These are phyloP conservation scores for Penicillium sp. DNA, from an alignment of 2,329 filamentous ascomycete species.

Conservation along the genomic window DNA sequence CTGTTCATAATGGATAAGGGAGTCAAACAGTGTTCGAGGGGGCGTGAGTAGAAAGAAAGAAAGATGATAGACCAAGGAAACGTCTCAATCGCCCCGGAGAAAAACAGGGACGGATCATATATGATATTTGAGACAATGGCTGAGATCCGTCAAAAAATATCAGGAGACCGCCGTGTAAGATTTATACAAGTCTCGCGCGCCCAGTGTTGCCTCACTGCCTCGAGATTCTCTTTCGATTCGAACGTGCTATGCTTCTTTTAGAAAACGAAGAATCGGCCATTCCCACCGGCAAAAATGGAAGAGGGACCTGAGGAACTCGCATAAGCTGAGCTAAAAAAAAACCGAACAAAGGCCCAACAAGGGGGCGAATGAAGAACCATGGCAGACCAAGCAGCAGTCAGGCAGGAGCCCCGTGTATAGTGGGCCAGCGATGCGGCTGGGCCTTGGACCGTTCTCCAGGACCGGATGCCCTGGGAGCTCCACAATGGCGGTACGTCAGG, in stretches of 20 bases:
- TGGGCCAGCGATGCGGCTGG: constrained; percentile 21
- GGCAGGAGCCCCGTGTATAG: constrained; percentile 17
- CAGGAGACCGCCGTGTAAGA: constrained; percentile 7
- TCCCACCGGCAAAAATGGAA: constrained; percentile 20
- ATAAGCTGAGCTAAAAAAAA: constrained; percentile 18
- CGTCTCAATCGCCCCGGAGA: background rate
- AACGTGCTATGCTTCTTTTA: constrained; percentile 12
- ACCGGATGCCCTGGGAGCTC: constrained; percentile 9
- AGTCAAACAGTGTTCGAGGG: constrained; percentile 7
- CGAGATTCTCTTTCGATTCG: constrained; percentile 11
- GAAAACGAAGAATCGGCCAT: constrained; percentile 13
- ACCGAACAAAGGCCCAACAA: constrained; percentile 9
- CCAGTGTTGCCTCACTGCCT: constrained; percentile 13
- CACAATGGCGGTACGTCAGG: constrained; percentile 7
- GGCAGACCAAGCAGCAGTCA: constrained; percentile 19
- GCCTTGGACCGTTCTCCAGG: constrained; percentile 9
- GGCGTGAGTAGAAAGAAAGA: background rate
- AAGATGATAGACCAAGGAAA: background rate
- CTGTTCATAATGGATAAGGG: constrained; percentile 27
- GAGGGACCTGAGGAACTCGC: constrained; percentile 6
- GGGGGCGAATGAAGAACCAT: constrained; percentile 5
- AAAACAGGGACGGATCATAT: constrained; percentile 13
- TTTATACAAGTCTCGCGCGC: constrained; percentile 17
- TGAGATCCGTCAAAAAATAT: constrained; percentile 4
- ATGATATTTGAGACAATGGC: constrained; percentile 13